Base-by-base conservation (phyloP, 192 early-diverging fungal genomes). In the Diversispora epigaea region DNA sequence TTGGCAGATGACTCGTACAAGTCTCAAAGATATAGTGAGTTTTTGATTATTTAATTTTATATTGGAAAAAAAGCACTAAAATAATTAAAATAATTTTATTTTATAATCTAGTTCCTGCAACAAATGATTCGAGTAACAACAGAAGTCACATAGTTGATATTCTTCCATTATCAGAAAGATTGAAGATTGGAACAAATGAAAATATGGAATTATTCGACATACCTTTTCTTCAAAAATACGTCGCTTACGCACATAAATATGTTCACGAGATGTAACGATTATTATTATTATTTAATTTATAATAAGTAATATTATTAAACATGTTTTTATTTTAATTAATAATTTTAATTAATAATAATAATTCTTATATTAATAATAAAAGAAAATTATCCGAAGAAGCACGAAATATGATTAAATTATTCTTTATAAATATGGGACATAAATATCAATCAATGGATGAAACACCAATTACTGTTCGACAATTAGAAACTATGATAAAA, bases 221-320 rank as follows among this genome's bases (percentile, higher is more conserved):
- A 19, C 71, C 81, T 4, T 80, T 95, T 39, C 64, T 95, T 46
- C 87, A 93, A 69, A 93, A 93, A 75, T 96, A 95, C 77, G 91
- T 96, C 54, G 91, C 94, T 7, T 96, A 93, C 76, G 93, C 94
- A 15, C 85, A 90, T 65, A 92, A 91, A 54, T 86, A 93, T 63
- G 88, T 93, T 43, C 87, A 90, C 25, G 93, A 93, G 4, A 77
- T 77, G n/a, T 54, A 69, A 6, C 4, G 21, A 79, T 84, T 80
- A 43, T 22, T 4, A 50, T 52, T 7, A 5, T 10, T 6, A 3
- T 63, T 32, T 40, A 25, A 63, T 63, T n/a, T 41, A 17, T 40
- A n/a, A 12, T 17, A 17, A 0, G 0, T 17, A 15, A 17, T 8
- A 0, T n/a, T 6, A 0, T 41, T 4, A 40, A 41, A 2, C 25